phyloP scores from a whole-genome alignment of 768 basidiomycete species.

The Leccinum broughii region DNA sequence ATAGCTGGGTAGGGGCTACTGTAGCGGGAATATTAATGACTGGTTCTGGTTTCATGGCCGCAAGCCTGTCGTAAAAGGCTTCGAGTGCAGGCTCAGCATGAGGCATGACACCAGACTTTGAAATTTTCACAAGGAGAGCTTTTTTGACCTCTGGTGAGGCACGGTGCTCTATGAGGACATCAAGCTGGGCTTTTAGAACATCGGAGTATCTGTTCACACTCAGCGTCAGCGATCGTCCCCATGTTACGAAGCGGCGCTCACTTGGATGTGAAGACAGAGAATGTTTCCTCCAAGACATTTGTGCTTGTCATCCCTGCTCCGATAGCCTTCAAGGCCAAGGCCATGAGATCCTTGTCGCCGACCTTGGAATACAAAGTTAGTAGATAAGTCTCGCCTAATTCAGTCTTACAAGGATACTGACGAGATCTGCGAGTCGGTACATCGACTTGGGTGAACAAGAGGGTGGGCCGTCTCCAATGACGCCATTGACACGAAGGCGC shows the following conservation, averaged over 20 bases:
- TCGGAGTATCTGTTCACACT: constrained; percentile 15
- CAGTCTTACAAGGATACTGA: constrained; percentile 3
- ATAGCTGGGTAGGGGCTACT: too few relatives aligned
- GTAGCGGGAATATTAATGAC: background rate
- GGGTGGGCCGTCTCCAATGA: constrained; percentile 8
- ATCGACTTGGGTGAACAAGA: constrained; percentile 39
- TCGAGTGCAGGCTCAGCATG: constrained; percentile 16
- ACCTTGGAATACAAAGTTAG: constrained; percentile 5
- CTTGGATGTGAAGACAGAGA: constrained; percentile 31
- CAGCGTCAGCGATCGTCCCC: background rate
- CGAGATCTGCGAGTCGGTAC: constrained; percentile 37
- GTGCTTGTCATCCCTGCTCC: constrained; percentile 9
- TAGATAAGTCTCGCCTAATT: background rate
- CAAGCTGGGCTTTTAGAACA: constrained; percentile 20
- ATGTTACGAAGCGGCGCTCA: background rate
- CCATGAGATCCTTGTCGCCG: constrained; percentile 19
- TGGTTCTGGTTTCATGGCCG: background rate
- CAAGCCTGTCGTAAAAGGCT: constrained; percentile 18
- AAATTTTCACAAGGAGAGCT: constrained; percentile 13
- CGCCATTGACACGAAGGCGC: background rate
- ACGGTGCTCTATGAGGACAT: constrained; percentile 10
- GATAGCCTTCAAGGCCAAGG: constrained; percentile 20
- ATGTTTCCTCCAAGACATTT: constrained; percentile 28
- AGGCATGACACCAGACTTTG: background rate
- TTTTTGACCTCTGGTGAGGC: constrained; percentile 16